phyloP scores from a whole-genome alignment of 495 filamentous ascomycete species.

The Talaromyces liani region DNA sequence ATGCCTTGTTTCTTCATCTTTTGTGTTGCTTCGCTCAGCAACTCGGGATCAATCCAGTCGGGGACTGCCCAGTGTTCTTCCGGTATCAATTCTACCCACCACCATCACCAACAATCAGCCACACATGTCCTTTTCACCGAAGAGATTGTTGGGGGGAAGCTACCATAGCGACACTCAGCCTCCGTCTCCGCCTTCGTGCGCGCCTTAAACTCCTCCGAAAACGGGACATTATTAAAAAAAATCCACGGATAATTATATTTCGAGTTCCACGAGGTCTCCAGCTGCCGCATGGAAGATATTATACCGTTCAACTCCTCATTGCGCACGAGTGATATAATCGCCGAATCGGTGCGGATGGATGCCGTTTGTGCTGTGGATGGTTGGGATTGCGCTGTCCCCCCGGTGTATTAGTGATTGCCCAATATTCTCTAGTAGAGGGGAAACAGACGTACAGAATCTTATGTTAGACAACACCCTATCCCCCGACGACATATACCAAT shows the following conservation, averaged over 20 bases:
- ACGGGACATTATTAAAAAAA: conserved; percentile 96
- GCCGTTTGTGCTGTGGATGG: not conserved
- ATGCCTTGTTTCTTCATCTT: conserved; percentile 76
- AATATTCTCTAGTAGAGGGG: no score
- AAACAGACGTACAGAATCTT: not conserved
- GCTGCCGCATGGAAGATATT: conserved; percentile 77
- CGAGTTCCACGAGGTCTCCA: conserved; percentile 92
- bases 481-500: not conserved
- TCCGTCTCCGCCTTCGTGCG: conserved; percentile 72
- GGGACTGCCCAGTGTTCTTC: conserved; percentile 92
- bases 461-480: not conserved
- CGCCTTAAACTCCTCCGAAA: conserved; percentile 89
- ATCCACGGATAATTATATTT: conserved; percentile 99
- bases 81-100: conserved; percentile 64
- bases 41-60: conserved; percentile 80
- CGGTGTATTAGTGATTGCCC: no score
- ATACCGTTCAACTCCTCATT: conserved; percentile 85
- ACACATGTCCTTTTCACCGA: not conserved
- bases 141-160: not conserved
- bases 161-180: conserved; percentile 78
- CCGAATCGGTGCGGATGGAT: conserved; percentile 77
- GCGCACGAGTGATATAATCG: conserved; percentile 82
- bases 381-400: not conserved
- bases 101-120: not conserved
- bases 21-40: conserved; percentile 75